Conservation (phyloP, 257 asterid species). For the Solanum ahanhuiri region DNA sequence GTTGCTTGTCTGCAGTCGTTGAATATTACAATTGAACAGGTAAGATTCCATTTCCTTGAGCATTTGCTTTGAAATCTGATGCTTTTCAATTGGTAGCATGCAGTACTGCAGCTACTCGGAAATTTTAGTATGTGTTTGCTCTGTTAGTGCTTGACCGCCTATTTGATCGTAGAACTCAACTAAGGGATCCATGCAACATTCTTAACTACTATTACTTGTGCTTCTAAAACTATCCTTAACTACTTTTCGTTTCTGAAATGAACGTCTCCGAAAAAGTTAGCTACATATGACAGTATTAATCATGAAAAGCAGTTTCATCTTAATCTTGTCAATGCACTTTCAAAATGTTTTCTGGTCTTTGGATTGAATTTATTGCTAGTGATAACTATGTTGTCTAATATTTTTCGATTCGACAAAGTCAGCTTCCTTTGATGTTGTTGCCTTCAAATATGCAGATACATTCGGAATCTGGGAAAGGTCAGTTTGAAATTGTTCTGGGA, state of each 20-base stretch:
- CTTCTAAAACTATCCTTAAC: too few relatives aligned
- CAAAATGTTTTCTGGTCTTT: not conserved
- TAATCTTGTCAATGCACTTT: not conserved
- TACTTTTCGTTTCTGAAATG: not conserved
- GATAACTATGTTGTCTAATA: not conserved
- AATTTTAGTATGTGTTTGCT: not conserved
- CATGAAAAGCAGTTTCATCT: not conserved
- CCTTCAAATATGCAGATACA: slow-evolving; percentile 41
- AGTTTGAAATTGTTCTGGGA: slow-evolving; percentile 66
- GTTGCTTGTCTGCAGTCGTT: slow-evolving; percentile 53
- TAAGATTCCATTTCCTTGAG: slow-evolving; percentile 3
- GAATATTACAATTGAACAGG: slow-evolving; percentile 82
- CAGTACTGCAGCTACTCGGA: not conserved
- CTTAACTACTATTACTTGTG: too few relatives aligned
- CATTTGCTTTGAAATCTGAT: not conserved
- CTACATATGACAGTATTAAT: not conserved
- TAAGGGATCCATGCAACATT: too few relatives aligned
- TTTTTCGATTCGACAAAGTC: not conserved
- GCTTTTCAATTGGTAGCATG: not conserved
- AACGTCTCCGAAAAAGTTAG: not conserved
- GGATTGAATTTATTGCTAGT: not conserved
- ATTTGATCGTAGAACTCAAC: too few relatives aligned
- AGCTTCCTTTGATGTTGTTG: not conserved
- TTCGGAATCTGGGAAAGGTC: slow-evolving; percentile 86
- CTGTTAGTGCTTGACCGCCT: not conserved